Conservation (phyloP, 1,139 yeast species). For the Saccharomyces hybrid region DNA sequence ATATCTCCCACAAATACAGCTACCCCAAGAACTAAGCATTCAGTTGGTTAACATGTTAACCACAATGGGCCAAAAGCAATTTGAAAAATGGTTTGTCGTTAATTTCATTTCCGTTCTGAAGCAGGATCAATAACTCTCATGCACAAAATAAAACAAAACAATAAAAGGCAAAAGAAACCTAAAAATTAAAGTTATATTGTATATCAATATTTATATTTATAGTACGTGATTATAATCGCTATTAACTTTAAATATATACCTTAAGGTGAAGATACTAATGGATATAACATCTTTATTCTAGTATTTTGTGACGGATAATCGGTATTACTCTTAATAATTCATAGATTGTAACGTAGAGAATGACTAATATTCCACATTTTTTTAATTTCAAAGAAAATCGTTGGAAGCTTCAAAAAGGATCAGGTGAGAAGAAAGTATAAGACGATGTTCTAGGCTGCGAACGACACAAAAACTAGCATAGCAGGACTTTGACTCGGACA, state of each 20-base stretch:
- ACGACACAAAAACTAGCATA: neutral
- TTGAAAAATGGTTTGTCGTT: conserved; percentile 54
- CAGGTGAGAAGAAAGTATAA: neutral
- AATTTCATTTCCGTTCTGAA: neutral
- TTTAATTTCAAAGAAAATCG: neutral
- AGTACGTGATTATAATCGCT: neutral
- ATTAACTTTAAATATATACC: neutral
- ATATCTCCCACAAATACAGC: conserved; percentile 54
- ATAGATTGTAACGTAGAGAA: neutral
- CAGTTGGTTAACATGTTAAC: conserved; percentile 54
- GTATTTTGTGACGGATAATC: neutral
- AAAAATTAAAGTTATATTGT: neutral
- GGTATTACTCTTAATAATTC: neutral
- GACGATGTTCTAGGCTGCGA: neutral
- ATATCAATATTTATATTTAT: neutral
- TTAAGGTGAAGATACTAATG: neutral
- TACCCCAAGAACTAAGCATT: conserved; percentile 47
- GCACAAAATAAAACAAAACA: neutral
- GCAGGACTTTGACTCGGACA: neutral
- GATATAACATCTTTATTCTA: neutral
- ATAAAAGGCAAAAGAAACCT: neutral
- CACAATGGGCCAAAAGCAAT: conserved; percentile 47
- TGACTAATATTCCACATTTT: neutral
- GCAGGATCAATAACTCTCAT: neutral
- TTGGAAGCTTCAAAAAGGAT: neutral